These are phyloP conservation scores for Cicer arietinum DNA, from an alignment of 306 rosid genomes.

Conservation along the genomic window DNA sequence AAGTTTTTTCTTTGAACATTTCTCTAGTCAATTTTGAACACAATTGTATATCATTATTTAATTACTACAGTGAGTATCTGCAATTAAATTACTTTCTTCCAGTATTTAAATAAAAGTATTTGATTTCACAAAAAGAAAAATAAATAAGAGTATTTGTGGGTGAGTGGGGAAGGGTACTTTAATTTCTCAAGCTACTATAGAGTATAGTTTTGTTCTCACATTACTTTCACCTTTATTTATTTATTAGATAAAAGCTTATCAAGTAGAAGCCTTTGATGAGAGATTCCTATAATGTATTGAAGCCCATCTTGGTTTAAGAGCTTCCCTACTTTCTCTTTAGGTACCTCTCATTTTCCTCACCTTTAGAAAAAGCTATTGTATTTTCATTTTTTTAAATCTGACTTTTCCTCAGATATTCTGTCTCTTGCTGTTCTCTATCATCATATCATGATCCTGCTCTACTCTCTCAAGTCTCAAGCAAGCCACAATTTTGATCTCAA, in stretches of 20 bases:
- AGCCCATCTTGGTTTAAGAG: conserved; percentile 43
- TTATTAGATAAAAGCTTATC: not conserved
- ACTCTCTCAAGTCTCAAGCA: conserved; percentile 22
- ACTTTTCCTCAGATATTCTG: conserved; percentile 53
- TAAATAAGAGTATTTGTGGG: not conserved
- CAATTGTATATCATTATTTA: no score
- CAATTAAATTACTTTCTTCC: no score
- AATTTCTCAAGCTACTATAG: not conserved
- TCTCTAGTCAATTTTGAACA: no score
- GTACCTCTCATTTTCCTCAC: conserved; percentile 32
- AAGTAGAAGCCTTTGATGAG: conserved; percentile 42
- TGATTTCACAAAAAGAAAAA: no score
- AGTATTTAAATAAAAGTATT: no score
- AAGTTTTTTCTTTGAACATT: no score
- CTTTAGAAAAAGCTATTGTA: conserved; percentile 42
- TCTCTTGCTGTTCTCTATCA: conserved; percentile 53
- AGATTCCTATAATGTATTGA: conserved; percentile 42
- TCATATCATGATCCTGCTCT: conserved; percentile 30
- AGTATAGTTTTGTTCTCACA: conserved; percentile 7
- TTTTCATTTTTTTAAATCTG: conserved; percentile 36
- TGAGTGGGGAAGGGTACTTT: not conserved
- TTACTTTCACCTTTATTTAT: conserved; percentile 21
- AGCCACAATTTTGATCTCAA: conserved; percentile 42
- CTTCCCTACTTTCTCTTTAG: conserved; percentile 52
- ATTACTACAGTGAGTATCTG: no score